Base-by-base conservation (phyloP, 768 basidiomycete genomes). In the Psilocybe tampanensis region DNA sequence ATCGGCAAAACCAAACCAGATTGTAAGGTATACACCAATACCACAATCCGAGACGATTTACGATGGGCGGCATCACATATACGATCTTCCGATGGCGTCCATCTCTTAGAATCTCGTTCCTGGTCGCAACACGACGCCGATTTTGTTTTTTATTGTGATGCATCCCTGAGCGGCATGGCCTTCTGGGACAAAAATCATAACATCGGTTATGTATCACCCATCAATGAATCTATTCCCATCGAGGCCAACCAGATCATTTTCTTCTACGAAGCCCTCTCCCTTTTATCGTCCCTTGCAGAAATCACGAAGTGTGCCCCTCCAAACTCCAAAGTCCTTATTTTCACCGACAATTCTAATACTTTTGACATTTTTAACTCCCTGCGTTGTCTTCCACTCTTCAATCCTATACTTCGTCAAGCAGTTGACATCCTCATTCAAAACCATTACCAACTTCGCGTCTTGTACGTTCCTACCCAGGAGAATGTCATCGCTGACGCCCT, bases 401-500 rank as follows among this genome's bases (percentile, higher is more conserved):
- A n/a, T n/a, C n/a, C n/a, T n/a, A 0, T 76, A 3, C 51, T 74
- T 2, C 42, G 47, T 1, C n/a, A 24, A 0, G 41, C 60, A 0
- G 15, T 64, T 1, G 61, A 69, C 48, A 18, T 65, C 1, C 24
- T 70, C 1, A 6, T 70, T 1, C 9, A 22, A 0, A 8, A 6
- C 7, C 8, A 52, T 1, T 41, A 52, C 18, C 32, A 69, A 2
- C 45, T 72, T 0, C 60, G 66, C 0, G 66, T 74, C 3, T 36
- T 72, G 0, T 66, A 72, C 41, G 55, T 74, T 21, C 56, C 66
- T 0, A 69, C 71, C 0, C 18, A 41, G 0, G 21, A 64, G 0
- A 77, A 77, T 44, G 17, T 12, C 0, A 60, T 72, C 1, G 72
- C 72, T 1, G 74, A 76, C 49, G 66, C 71, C 0, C 52, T 77